phyloP scores from a whole-genome alignment of 352 stramenopile species.

The Phytophthora capsici region DNA sequence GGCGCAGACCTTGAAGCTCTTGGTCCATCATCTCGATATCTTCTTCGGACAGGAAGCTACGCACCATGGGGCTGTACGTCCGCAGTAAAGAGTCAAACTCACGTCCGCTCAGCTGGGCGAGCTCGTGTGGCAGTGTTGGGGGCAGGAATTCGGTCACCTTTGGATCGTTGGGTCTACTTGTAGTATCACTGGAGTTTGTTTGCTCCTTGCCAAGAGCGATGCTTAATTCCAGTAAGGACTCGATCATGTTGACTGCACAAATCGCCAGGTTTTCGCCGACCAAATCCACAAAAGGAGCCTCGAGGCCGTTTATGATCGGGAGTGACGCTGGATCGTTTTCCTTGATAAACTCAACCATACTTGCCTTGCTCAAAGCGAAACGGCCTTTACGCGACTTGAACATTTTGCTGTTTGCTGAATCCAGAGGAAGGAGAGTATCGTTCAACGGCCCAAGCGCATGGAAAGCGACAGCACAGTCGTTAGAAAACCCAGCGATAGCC shows the following conservation, averaged over 20 bases:
- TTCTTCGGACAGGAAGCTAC: constrained; percentile 34
- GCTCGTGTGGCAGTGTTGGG: constrained; percentile 56
- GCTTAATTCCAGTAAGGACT: constrained; percentile 48
- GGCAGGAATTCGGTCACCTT: constrained; percentile 34
- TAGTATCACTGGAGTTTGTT: too few relatives aligned
- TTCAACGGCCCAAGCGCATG: constrained; percentile 31
- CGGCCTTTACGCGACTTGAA: constrained; percentile 39
- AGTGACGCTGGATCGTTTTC: constrained; percentile 35
- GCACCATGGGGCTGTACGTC: constrained; percentile 38
- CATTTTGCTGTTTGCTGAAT: constrained; percentile 16
- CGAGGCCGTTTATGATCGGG: constrained; percentile 34
- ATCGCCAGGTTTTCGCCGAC: constrained; percentile 38
- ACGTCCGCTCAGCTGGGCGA: constrained; percentile 50
- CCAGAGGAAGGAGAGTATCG: constrained; percentile 19
- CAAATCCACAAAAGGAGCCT: constrained; percentile 46
- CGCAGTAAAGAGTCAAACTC: constrained; percentile 55
- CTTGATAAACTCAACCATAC: constrained; percentile 48
- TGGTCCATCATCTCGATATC: constrained; percentile 43
- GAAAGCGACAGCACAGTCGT: constrained; percentile 45
- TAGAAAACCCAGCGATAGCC: constrained; percentile 34
- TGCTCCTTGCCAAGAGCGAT: constrained; percentile 14
- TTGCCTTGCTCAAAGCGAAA: constrained; percentile 40
- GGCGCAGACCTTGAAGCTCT: constrained; percentile 39
- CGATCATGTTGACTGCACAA: constrained; percentile 48
- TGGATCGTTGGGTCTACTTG: too few relatives aligned